Conservation (phyloP, 768 basidiomycete genomes). For the Psilocybe azurescens region DNA sequence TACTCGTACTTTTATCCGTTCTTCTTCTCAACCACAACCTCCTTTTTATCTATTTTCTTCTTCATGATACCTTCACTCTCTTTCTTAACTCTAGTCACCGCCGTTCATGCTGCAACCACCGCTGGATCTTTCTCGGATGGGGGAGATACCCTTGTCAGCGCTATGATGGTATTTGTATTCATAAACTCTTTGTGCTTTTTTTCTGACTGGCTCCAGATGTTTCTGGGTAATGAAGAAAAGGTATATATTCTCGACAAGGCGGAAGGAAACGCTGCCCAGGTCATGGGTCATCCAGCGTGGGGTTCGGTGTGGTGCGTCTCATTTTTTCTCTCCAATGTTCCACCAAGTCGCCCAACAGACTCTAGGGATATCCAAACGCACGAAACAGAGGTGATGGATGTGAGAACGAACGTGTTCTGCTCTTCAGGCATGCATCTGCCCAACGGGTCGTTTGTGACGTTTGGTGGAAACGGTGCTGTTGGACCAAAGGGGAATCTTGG, state of each 20-base stretch:
- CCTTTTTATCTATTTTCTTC: slow-evolving; percentile 12
- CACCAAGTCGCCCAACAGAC: slow-evolving; percentile 1
- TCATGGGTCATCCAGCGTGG: slow-evolving; percentile 78
- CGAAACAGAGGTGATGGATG: slow-evolving; percentile 68
- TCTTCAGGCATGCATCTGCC: slow-evolving; percentile 87
- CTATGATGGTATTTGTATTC: slow-evolving; percentile 49
- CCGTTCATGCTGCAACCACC: slow-evolving; percentile 34
- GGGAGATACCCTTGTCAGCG: slow-evolving; percentile 52
- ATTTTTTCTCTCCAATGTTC: background rate
- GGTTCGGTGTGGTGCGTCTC: slow-evolving; percentile 64
- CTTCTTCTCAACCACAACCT: slow-evolving; percentile 10
- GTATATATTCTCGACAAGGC: slow-evolving; percentile 93
- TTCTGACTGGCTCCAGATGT: slow-evolving; percentile 54
- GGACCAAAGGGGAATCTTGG: slow-evolving; percentile 69
- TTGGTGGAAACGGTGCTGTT: slow-evolving; percentile 85
- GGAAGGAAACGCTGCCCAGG: slow-evolving; percentile 71
- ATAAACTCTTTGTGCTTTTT: slow-evolving; percentile 12
- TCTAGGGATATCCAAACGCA: slow-evolving; percentile 67
- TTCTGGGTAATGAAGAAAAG: slow-evolving; percentile 78
- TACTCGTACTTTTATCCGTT: slow-evolving; percentile 10
- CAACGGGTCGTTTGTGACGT: slow-evolving; percentile 75
- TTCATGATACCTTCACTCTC: slow-evolving; percentile 32
- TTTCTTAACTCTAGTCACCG: slow-evolving; percentile 49
- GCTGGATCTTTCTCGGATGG: slow-evolving; percentile 51
- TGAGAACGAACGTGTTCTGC: slow-evolving; percentile 79